Evolutionary conservation across 371 early-diverging fungal species (phyloP).

Genomic region (Circinella minor): DNA sequence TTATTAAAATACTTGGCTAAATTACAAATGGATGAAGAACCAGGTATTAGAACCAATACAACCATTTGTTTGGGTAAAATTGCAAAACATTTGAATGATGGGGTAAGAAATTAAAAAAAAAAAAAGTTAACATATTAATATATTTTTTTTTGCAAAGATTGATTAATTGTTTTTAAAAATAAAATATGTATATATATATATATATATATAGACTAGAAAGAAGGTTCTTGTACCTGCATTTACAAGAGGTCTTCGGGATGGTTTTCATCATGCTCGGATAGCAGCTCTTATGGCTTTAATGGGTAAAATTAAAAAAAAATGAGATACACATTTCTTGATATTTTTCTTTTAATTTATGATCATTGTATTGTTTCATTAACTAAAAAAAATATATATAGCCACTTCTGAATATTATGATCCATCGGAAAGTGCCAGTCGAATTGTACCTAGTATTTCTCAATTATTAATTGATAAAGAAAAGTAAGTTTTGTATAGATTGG

Average conservation of each 20-base stretch:
- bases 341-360: too few species aligned
- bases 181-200: neutral
- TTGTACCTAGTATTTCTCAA: slow-evolving; percentile 79
- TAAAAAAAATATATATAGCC: slow-evolving; percentile 44
- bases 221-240: slow-evolving; percentile 86
- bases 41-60: slow-evolving; percentile 95
- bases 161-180: too few species aligned
- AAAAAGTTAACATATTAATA: too few species aligned
- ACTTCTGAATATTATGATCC: slow-evolving; percentile 75
- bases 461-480: slow-evolving; percentile 88
- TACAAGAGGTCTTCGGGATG: slow-evolving; percentile 83
- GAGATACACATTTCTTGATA: neutral
- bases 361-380: too few species aligned
- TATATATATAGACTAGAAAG: slow-evolving; percentile 58
- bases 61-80: slow-evolving; percentile 93
- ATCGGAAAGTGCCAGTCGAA: slow-evolving; percentile 70
- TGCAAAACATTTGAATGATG: slow-evolving; percentile 70
- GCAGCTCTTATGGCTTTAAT: slow-evolving; percentile 88
- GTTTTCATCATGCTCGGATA: slow-evolving; percentile 89
- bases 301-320: slow-evolving; percentile 44
- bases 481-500: slow-evolving; percentile 33
- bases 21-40: slow-evolving; percentile 88
- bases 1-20: slow-evolving; percentile 84
- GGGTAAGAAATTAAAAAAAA: slow-evolving; percentile 50
- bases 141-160: neutral